Conservation (phyloP, 2,329 filamentous ascomycete species). For the Rhynchosporium graminicola region DNA sequence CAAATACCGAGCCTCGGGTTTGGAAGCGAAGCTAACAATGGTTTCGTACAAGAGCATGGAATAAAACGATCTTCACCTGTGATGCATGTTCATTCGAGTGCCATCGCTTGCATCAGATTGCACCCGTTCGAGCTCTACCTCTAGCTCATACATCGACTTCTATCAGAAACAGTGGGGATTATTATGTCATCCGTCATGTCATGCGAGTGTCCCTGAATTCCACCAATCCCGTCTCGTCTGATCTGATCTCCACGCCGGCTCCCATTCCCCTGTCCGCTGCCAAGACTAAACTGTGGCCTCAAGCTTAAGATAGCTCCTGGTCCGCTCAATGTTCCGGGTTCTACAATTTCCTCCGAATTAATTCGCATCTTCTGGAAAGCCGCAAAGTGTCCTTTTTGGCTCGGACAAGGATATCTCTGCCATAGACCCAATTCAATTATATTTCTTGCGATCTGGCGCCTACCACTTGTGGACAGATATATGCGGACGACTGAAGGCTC, state of each 20-base stretch:
- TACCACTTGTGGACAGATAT: slow-evolving; percentile 39
- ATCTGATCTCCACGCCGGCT: not conserved
- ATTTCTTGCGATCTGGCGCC: slow-evolving; percentile 25
- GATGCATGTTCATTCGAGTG: not conserved
- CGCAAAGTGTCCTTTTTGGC: slow-evolving; percentile 38
- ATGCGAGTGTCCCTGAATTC: not conserved
- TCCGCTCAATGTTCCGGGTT: not conserved
- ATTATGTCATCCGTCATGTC: too few relatives aligned
- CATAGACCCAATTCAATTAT: slow-evolving; percentile 21
- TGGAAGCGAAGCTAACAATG: not conserved
- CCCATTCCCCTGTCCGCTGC: not conserved
- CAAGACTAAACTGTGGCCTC: not conserved
- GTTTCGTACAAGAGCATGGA: too few relatives aligned
- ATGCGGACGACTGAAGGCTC: slow-evolving; percentile 29
- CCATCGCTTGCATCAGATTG: too few relatives aligned
- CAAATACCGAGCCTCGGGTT: not conserved
- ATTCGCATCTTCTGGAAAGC: not conserved
- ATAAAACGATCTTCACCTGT: not conserved
- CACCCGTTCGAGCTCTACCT: too few relatives aligned
- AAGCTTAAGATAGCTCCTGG: slow-evolving; percentile 12
- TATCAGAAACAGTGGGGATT: too few relatives aligned
- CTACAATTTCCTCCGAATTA: not conserved
- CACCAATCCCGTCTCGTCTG: not conserved
- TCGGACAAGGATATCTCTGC: slow-evolving; percentile 29
- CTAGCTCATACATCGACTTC: too few relatives aligned